Evolutionary conservation across 768 basidiomycete species (phyloP), one percentile per base, ranked within the genome.

Genomic region (Hortiboletus campestris): DNA sequence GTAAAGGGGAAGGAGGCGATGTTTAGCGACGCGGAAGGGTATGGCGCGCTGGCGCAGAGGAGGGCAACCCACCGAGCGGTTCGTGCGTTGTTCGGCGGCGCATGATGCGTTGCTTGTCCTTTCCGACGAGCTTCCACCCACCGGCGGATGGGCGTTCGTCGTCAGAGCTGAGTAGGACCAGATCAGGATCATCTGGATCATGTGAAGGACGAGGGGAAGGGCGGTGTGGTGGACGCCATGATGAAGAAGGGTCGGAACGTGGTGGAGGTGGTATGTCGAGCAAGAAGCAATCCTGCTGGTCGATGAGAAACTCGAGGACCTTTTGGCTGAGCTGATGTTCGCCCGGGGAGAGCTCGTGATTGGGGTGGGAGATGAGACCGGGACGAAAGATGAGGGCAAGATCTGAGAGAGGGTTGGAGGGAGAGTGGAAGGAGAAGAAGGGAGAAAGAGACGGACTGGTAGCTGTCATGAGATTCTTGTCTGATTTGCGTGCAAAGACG

Each of bases 361-460:
- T 73, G 2, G 94, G 90, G 69, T 94, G 92, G 10, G 92, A 90
- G 56, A 99, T 85, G 6, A 99, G 77, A 17, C 95, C 97, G 0
- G 97, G 97, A 55, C 94, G 90, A 74, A 99, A 99, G 61, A 98
- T 96, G 44, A 96, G 89, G 17, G 96, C 97, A 19, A 99, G 85
- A 74, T 99, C 96, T 93, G 68, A 25, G 28, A 11, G 8, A 4
- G n/a, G 50, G 51, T 34, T n/a, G n/a, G n/a, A n/a, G n/a, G n/a
- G n/a, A n/a, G 46, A 54, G 7, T 14, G 38, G 20, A 40, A 20
- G 29, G 46, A 43, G 49, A 51, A 12, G 17, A 40, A 32, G 31
- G 20, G 57, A 43, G 38, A 28, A 14, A 45, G 38, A 28, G 34
- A 82, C 90, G 63, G 61, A 97, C 94, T 98, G 54, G 88, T 80